phyloP scores from a whole-genome alignment of 2,329 filamentous ascomycete species.

The Ascochyta koolunga region DNA sequence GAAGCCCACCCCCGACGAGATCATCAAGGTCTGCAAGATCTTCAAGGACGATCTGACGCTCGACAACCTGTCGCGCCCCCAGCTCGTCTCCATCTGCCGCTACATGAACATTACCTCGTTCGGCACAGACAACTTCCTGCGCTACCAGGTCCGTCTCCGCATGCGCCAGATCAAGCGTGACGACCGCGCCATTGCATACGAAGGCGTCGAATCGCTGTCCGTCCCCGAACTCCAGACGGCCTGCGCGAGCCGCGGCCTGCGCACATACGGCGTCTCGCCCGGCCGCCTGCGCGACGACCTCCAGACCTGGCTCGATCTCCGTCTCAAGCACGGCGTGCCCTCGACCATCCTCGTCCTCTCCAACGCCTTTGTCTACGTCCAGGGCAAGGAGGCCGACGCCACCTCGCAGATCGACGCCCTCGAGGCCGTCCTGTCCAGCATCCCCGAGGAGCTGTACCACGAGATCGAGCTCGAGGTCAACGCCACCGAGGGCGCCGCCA shows the following conservation, averaged over 20 bases:
- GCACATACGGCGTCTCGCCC: slow-evolving; percentile 90
- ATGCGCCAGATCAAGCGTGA: slow-evolving; percentile 99
- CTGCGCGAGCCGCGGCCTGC: slow-evolving; percentile 87
- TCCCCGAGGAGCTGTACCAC: slow-evolving; percentile 98
- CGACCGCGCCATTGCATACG: slow-evolving; percentile 90
- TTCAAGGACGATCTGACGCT: slow-evolving; percentile 98
- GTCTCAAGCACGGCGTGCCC: slow-evolving; percentile 92
- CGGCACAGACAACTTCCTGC: slow-evolving; percentile 95
- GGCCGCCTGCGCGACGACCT: slow-evolving; percentile 87
- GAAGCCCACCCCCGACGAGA: slow-evolving; percentile 83
- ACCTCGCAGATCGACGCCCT: slow-evolving; percentile 91
- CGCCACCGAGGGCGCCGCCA: slow-evolving; percentile 93
- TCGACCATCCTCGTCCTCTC: slow-evolving; percentile 93
- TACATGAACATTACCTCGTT: slow-evolving; percentile 99
- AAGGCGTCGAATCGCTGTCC: slow-evolving; percentile 92
- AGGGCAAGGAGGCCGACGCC: slow-evolving; percentile 82
- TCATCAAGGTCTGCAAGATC: slow-evolving; percentile 98
- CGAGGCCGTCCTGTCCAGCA: slow-evolving; percentile 88
- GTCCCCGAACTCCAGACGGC: slow-evolving; percentile 91
- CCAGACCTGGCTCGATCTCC: slow-evolving; percentile 90
- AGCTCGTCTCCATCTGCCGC: slow-evolving; percentile 95
- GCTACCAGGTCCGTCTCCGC: slow-evolving; percentile 94
- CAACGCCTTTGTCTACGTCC: slow-evolving; percentile 96
- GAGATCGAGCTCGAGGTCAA: slow-evolving; percentile 99
- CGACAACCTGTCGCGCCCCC: slow-evolving; percentile 93